Evolutionary conservation across 257 asterid species (phyloP).

Genomic region (Phtheirospermum japonicum): DNA sequence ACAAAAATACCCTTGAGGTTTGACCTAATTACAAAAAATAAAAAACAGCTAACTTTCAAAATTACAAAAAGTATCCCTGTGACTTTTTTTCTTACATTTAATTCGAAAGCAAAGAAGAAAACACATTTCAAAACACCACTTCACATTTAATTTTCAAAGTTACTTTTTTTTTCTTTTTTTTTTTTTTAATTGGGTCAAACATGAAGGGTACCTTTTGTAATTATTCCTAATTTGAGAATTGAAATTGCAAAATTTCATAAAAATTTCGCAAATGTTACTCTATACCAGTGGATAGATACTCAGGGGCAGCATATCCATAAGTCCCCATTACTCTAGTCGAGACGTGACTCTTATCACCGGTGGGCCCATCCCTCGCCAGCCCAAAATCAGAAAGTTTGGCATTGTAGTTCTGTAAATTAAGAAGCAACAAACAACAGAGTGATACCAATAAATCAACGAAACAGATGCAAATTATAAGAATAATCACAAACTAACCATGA

Average conservation of each 20-base stretch:
- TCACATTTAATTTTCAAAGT: no score
- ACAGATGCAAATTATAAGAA: background rate
- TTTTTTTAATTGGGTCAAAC: no score
- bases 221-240: background rate
- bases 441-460: constrained; percentile 7
- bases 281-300: constrained; percentile 63
- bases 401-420: constrained; percentile 49
- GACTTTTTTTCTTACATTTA: no score
- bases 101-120: no score
- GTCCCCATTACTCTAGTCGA: constrained; percentile 75
- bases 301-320: constrained; percentile 69
- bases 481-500: background rate
- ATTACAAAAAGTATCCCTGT: background rate
- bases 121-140: no score
- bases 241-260: background rate
- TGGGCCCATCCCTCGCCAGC: constrained; percentile 77
- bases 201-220: no score
- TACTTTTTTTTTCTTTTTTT: no score
- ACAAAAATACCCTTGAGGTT: background rate
- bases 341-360: constrained; percentile 67
- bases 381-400: constrained; percentile 81
- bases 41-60: no score
- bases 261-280: background rate
- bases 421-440: constrained; percentile 5
- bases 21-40: background rate